phyloP scores from a whole-genome alignment of 768 basidiomycete genomes.

The Mycena rosella region DNA sequence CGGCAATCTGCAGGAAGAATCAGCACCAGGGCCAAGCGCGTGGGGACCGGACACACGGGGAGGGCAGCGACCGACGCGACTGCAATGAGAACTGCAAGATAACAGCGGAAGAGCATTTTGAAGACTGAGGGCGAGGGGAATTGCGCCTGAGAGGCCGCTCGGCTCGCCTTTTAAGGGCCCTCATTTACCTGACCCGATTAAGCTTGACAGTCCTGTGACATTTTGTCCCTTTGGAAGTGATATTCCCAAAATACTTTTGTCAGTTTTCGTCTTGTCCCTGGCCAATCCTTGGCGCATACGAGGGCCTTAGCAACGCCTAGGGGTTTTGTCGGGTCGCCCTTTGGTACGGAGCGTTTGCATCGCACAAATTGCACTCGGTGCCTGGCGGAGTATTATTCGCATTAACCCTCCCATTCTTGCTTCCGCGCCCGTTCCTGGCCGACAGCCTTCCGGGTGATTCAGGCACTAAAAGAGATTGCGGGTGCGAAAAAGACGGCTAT shows the following conservation, averaged over 20 bases:
- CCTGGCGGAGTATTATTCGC: slow-evolving; percentile 30
- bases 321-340: too few species aligned
- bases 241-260: too few species aligned
- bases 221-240: too few species aligned
- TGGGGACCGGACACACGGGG: slow-evolving; percentile 48
- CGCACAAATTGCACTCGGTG: slow-evolving; percentile 12
- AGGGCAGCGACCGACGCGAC: slow-evolving; percentile 50
- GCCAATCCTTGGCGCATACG: too few species aligned
- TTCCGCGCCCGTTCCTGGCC: slow-evolving; percentile 29
- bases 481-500: slow-evolving; percentile 31
- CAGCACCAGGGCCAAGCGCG: not conserved
- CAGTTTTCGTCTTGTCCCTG: too few species aligned
- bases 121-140: slow-evolving; percentile 33
- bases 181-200: too few species aligned
- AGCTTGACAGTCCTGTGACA: too few species aligned
- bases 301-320: too few species aligned
- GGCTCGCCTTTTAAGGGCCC: slow-evolving; percentile 23
- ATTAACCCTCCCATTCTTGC: not conserved
- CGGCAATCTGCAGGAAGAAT: slow-evolving; percentile 36
- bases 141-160: not conserved
- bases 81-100: slow-evolving; percentile 50
- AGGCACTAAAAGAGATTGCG: not conserved
- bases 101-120: slow-evolving; percentile 50
- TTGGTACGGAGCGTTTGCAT: too few species aligned
- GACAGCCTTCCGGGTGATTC: slow-evolving; percentile 23